These are phyloP conservation scores for Penicillium paneum DNA, from an alignment of 2,329 filamentous ascomycete genomes.

Conservation along the genomic window DNA sequence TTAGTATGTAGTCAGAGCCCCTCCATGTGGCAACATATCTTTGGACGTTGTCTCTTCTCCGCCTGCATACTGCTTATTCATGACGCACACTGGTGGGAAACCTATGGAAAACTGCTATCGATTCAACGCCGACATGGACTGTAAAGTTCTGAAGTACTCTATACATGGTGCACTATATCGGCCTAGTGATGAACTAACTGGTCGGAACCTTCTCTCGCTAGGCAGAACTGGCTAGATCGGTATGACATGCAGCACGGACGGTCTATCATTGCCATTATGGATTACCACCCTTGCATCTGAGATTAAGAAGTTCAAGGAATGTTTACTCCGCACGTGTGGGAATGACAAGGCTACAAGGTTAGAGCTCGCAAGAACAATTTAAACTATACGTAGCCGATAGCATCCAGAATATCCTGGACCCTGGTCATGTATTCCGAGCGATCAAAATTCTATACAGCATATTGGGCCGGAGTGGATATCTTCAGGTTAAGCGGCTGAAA, in stretches of 20 bases:
- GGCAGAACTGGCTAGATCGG: slow-evolving; percentile 10
- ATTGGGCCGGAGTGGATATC: background rate
- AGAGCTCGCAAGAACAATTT: background rate
- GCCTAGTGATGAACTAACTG: background rate
- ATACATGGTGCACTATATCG: background rate
- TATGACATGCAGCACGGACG: slow-evolving; percentile 25
- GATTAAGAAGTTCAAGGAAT: background rate
- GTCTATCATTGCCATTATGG: slow-evolving; percentile 14
- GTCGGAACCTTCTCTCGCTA: background rate
- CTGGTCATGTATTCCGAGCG: background rate
- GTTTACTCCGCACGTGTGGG: slow-evolving; percentile 13
- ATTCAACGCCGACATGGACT: background rate
- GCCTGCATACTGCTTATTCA: background rate
- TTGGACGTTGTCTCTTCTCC: slow-evolving; percentile 15
- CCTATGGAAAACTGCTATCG: background rate
- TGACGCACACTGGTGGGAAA: slow-evolving; percentile 4
- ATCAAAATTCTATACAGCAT: background rate
- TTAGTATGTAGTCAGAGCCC: background rate
- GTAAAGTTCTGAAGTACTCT: background rate
- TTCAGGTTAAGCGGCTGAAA: slow-evolving; percentile 1
- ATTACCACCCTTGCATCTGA: slow-evolving; percentile 17
- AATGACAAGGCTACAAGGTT: background rate
- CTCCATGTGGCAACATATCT: slow-evolving; percentile 19
- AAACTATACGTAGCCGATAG: background rate
- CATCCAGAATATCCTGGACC: background rate